Evolutionary conservation across 2,329 filamentous ascomycete species (phyloP), one percentile per base, ranked within the genome.

Genomic region (Clonostachys chloroleuca): DNA sequence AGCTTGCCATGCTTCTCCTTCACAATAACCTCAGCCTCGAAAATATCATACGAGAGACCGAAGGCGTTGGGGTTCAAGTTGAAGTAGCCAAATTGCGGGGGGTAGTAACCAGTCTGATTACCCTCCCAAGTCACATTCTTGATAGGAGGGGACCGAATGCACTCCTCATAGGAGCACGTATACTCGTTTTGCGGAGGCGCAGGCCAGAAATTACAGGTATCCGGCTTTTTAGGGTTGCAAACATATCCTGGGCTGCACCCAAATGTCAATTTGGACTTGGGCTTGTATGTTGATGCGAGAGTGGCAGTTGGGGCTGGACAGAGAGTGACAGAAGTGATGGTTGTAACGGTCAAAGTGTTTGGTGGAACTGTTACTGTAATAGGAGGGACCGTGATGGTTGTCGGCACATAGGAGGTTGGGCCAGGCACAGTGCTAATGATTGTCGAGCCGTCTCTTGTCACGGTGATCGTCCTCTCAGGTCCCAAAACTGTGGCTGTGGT

Each of bases 1-100:
- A 66, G 58, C 10, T 63, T 59, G 24, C 66, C 67, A 30, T 30
- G 24, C 33, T 64, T 53, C 30, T 64, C 54, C 7, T 68, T 47
- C 3, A 64, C 58, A 47, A 64, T 64, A 6, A 68, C 55, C 12
- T 70, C 55, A 2, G 67, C 54, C 17, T 72, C 69, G 50, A 86
- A 87, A 16, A 87, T 82, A 40, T 76, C 77, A 49, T 80, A 84
- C 44, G 72, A 77, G 14, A 88, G 66, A 5, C 83, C 84, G 49
- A 88, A 89, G 0, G 72, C 72, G 2, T 69, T 60, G 0, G 85
- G 68, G 47, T 83, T 70, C n/a, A 88, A 70, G 49, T 87, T 76
- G 65, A 83, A 88, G 59, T 86, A 87, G 5, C 75, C 79, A 12
- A 53, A 51, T 5, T 56, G 53, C 2, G 75, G 70, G 3, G 75